Evolutionary conservation across 208 protist species (phyloP).

Genomic region (Wallacemonas collosoma): DNA sequence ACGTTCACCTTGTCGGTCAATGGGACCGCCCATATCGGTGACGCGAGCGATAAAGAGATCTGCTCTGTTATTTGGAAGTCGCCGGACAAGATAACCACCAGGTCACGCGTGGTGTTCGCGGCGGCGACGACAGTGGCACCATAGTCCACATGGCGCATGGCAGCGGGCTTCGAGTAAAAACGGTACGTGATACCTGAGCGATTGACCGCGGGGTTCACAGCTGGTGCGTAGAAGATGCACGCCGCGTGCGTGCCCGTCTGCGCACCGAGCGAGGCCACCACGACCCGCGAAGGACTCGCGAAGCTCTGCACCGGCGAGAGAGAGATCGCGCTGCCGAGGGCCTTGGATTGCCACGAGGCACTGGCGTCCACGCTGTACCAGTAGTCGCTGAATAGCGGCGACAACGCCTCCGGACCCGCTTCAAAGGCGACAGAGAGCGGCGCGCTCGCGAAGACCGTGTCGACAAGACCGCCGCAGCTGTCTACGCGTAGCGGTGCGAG

Average conservation of each 20-base stretch:
- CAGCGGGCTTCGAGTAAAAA: constrained; percentile 26
- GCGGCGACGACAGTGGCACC: background rate
- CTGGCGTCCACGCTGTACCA: constrained; percentile 20
- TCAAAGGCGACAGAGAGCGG: constrained; percentile 18
- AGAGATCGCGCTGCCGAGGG: constrained; percentile 17
- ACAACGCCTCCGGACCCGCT: constrained; percentile 7
- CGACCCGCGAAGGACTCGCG: constrained; percentile 25
- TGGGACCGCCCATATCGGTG: constrained; percentile 29
- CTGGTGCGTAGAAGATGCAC: constrained; percentile 61
- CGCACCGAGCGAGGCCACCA: constrained; percentile 34
- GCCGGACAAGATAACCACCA: constrained; percentile 10
- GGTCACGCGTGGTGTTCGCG: background rate
- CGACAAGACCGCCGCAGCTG: constrained; percentile 31
- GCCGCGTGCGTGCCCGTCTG: constrained; percentile 25
- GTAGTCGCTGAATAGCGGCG: constrained; percentile 22
- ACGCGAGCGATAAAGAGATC: constrained; percentile 19
- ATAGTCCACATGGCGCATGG: constrained; percentile 1
- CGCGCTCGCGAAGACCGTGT: background rate
- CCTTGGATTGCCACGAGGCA: constrained; percentile 13
- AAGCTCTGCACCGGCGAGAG: constrained; percentile 20
- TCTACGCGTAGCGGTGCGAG: constrained; percentile 1
- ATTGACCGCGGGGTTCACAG: constrained; percentile 4
- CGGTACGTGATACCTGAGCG: constrained; percentile 19
- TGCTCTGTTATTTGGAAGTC: constrained; percentile 10
- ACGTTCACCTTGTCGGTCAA: background rate